Conservation (phyloP, 2,329 filamentous ascomycete species). For the Exophiala viscosa region DNA sequence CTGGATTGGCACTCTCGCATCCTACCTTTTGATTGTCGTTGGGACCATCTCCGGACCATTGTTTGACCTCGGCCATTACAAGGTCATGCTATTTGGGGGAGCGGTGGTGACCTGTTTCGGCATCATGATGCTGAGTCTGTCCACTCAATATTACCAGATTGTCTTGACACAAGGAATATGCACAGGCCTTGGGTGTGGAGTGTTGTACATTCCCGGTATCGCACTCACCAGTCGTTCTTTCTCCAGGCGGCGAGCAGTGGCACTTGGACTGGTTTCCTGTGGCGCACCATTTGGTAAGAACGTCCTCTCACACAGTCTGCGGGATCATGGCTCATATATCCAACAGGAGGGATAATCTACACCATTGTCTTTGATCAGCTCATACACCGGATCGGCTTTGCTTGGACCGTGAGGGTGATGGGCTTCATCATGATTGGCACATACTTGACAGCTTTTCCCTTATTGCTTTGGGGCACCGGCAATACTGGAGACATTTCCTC, state of each 20-base stretch:
- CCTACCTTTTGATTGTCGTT: conserved; percentile 78
- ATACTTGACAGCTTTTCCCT: conserved; percentile 33
- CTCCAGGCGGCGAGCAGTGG: conserved; percentile 22
- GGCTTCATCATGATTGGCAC: conserved; percentile 36
- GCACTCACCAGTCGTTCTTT: conserved; percentile 26
- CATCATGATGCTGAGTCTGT: conserved; percentile 68
- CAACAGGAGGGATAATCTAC: conserved; percentile 65
- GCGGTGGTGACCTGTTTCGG: conserved; percentile 59
- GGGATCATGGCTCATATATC: conserved; percentile 38
- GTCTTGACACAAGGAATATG: conserved; percentile 75
- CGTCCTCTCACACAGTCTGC: conserved; percentile 30
- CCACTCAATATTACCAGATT: conserved; percentile 78
- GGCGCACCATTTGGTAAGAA: conserved; percentile 60
- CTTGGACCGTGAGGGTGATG: conserved; percentile 47
- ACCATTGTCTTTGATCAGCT: conserved; percentile 48
- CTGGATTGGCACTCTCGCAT: conserved; percentile 84
- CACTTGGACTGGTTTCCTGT: conserved; percentile 30
- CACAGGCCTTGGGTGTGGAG: conserved; percentile 68
- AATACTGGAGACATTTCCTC: conserved; percentile 35
- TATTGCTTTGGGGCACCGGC: conserved; percentile 24
- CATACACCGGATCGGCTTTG: conserved; percentile 46
- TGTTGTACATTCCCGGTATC: conserved; percentile 80
- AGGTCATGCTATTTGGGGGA: conserved; percentile 66
- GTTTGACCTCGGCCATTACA: conserved; percentile 80
- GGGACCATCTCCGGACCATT: conserved; percentile 82